phyloP scores from a whole-genome alignment of 352 stramenopile species.

The Blastocystis sp. region DNA sequence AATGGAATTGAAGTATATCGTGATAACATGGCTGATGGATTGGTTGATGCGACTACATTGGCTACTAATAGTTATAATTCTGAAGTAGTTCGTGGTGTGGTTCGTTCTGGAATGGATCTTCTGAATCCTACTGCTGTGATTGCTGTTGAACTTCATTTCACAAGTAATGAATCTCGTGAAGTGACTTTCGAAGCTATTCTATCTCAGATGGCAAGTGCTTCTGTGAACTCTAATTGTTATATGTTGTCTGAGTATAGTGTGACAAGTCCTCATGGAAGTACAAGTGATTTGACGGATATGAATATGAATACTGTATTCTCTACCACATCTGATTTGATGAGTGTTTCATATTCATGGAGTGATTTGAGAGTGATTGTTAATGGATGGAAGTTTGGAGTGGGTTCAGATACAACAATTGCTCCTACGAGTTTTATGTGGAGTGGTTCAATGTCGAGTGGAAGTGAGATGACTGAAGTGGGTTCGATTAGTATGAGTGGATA shows the following conservation, averaged over 20 bases:
- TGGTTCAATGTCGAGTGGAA: background rate
- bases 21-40: conserved; percentile 19
- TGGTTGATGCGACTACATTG: background rate
- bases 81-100: background rate
- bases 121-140: background rate
- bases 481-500: background rate
- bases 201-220: background rate
- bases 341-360: background rate
- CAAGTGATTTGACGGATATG: background rate
- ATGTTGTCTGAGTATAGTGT: background rate
- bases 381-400: background rate
- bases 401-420: background rate
- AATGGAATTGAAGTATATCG: conserved; percentile 45
- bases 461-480: background rate
- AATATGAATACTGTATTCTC: background rate
- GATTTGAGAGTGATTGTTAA: background rate
- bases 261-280: background rate
- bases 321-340: background rate
- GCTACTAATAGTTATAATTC: background rate
- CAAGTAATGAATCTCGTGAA: background rate
- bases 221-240: background rate
- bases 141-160: background rate
- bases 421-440: background rate
- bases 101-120: background rate
- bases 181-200: background rate